Evolutionary conservation across 1,284 basidiomycete genomes (phyloP), one percentile per base, ranked within the genome.

Genomic region (Fomitopsis palustris): DNA sequence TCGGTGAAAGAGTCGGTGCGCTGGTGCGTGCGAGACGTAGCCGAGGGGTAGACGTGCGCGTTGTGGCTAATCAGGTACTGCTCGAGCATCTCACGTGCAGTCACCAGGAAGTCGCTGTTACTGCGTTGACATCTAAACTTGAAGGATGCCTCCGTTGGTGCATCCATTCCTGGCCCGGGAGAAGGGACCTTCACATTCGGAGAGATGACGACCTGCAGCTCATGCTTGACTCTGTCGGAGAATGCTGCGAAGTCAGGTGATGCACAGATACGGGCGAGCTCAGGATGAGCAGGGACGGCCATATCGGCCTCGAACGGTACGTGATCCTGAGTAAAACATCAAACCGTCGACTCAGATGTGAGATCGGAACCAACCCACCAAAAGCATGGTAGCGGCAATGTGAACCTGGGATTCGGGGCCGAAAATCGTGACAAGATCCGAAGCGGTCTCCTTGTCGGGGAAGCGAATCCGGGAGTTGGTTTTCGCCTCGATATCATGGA

Each of bases 271-370:
- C 85, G 81, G 2, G 86, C 83, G 12, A 98, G 79, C 60, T 96
- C 94, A 6, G 84, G 75, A 67, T 87, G 90, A 17, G 91, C 88
- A 9, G 96, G 95, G 21, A 98, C 87, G 53, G 91, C 86, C 84
- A 96, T 91, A 70, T 98, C 95, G 23, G 95, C 95, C 73, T 98
- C 96, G 70, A 98, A 97, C 0, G 96, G 96, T 57, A 99, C 95
- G 69, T 97, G 95, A 70, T 97, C 93, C 93, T 95, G 61, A 1
- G 16, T 55, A 49, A 54, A 56, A 25, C n/a, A 57, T 70, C 33
- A 60, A 58, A 49, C 29, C 42, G 53, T 19, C 21, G 12, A 5
- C 29, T 16, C n/a, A 12, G 41, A n/a, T 49, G 25, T 25, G 38
- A 23, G 23, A 7, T 4, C 23, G 10, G 23, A 41, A 39, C 39